Evolutionary conservation across 2,329 filamentous ascomycete genomes (phyloP), one percentile per base, ranked within the genome.

Genomic region (Diaporthe sp.): DNA sequence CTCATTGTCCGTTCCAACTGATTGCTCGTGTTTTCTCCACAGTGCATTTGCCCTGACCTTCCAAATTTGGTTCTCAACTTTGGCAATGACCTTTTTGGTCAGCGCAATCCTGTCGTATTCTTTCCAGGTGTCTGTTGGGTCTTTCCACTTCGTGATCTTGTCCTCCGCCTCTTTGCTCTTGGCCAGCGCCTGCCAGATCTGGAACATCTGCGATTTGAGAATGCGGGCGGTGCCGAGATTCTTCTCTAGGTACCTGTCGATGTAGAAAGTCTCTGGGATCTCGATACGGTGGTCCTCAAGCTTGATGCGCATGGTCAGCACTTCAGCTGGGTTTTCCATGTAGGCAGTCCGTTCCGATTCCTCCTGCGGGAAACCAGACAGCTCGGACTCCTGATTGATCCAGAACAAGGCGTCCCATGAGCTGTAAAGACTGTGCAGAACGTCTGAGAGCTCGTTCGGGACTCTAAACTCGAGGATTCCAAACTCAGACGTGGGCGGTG

Each of bases 401-500:
- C 82, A 82, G 47, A 83, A 80, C 22, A 84, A 77, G 47, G 80
- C 78, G 40, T 83, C 83, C 71, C 83, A 80, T 30, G 82, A 81
- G 72, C 82, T 81, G 77, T 83, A 83, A 50, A 83, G 78, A 52
- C 82, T 83, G 8, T 86, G 85, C 30, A 97, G 91, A 78, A 96
- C 90, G 83, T 97, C 97, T 5, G 95, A 94, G 76, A 94, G 92
- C 84, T 97, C 97, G 84, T 96, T 92, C 7, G 92, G 90, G n/a
- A 97, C 52, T 25, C 69, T 75, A 7, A 77, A 74, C 12, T 79
- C 77, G n/a, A 80, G 72, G 12, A 80, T 72, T 1, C 71, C 78
- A 33, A 78, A 80, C 30, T 74, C 68, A 10, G 75, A 72, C 7
- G 45, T 52, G 5, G 54, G 33, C 25, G 60, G 25, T n/a, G 33